Conservation (phyloP, 2,329 filamentous ascomycete species). For the Aureobasidium sp. region DNA sequence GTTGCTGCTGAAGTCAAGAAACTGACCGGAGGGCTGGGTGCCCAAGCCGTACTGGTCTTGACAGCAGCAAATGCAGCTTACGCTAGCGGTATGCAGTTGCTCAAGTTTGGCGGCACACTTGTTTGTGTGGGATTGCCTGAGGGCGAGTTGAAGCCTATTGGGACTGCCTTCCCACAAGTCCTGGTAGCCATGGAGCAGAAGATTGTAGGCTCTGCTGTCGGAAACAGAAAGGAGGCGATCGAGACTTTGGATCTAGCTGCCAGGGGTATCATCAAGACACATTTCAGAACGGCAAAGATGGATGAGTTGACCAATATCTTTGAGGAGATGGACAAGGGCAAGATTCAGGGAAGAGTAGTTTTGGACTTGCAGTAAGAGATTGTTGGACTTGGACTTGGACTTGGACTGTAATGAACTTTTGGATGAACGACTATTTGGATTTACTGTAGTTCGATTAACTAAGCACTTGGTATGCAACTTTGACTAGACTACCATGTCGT, state of each 20-base stretch:
- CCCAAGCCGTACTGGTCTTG: constrained; percentile 50
- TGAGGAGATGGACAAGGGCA: constrained; percentile 37
- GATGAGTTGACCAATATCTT: constrained; percentile 38
- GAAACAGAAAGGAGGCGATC: constrained; percentile 38
- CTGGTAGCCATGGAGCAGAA: constrained; percentile 34
- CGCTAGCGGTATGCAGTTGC: constrained; percentile 29
- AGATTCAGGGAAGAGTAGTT: constrained; percentile 39
- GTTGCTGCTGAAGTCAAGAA: constrained; percentile 48
- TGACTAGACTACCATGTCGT: background rate
- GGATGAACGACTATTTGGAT: background rate
- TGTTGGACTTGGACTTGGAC: no score
- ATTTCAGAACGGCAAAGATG: constrained; percentile 38
- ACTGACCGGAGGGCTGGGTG: constrained; percentile 50
- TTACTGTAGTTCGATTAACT: background rate
- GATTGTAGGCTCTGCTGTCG: constrained; percentile 39
- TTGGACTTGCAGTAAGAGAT: constrained; percentile 28
- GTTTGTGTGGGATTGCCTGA: constrained; percentile 41
- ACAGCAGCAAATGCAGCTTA: constrained; percentile 41
- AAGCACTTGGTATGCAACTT: background rate
- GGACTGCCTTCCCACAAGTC: constrained; percentile 30
- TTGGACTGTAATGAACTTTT: background rate
- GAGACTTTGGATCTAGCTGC: constrained; percentile 40
- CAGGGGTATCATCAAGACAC: constrained; percentile 38
- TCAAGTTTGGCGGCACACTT: constrained; percentile 37
- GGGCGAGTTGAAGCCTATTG: constrained; percentile 37